phyloP scores from a whole-genome alignment of 495 filamentous ascomycete species.

The Aspergillus sclerotiicarbonarius region DNA sequence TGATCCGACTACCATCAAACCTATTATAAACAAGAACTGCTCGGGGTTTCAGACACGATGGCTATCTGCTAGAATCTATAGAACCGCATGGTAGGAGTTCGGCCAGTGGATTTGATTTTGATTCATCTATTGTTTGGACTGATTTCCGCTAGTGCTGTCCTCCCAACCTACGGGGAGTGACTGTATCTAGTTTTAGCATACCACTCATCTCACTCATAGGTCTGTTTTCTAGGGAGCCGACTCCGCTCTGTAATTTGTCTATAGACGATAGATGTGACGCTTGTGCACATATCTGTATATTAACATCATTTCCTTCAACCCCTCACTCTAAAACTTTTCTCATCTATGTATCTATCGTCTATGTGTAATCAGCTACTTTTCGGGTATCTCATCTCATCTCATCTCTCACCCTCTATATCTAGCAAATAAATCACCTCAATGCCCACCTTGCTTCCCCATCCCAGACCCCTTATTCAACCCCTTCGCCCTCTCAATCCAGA shows the following conservation, averaged over 20 bases:
- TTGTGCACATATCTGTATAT: not conserved
- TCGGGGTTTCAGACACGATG: not conserved
- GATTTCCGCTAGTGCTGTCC: not conserved
- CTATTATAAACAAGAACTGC: not conserved
- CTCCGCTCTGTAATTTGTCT: not conserved
- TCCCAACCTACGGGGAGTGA: not conserved
- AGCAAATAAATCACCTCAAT: slow-evolving; percentile 2
- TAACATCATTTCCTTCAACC: not conserved
- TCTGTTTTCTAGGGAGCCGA: not conserved
- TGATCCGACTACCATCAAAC: not conserved
- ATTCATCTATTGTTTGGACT: not conserved
- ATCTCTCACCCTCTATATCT: not conserved
- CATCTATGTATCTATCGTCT: not conserved
- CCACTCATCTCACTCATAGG: not conserved
- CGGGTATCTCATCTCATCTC: slow-evolving; percentile 3
- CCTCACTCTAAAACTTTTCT: not conserved
- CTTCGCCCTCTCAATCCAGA: slow-evolving; percentile 47
- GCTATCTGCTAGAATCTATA: not conserved
- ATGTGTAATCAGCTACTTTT: not conserved
- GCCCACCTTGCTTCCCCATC: slow-evolving; percentile 13
- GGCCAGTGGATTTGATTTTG: not conserved
- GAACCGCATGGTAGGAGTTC: slow-evolving; percentile 8
- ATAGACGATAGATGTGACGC: not conserved
- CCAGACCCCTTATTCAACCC: slow-evolving; percentile 27
- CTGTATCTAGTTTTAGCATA: not conserved